A percentile compares a stretch with the other conserved stretches of the same genome.
phyloP scores from a whole-genome alignment of 208 protist genomes.

The Wallacemonas sp. region DNA sequence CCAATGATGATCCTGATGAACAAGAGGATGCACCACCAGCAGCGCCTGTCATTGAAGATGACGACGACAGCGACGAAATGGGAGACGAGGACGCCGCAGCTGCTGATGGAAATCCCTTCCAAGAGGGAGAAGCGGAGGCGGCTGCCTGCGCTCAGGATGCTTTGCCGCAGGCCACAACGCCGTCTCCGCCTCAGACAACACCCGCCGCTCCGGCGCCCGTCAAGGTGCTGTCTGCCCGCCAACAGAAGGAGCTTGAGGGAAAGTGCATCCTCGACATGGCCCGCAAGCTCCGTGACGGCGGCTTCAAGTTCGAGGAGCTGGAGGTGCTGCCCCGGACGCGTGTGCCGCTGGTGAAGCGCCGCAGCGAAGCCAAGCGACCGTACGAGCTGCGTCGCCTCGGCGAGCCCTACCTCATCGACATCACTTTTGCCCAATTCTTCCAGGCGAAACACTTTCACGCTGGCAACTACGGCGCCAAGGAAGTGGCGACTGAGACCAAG shows the following conservation, averaged over 20 bases:
- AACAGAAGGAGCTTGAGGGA: constrained; percentile 21
- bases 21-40: not conserved
- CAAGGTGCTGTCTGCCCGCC: not conserved
- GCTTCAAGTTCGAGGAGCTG: constrained; percentile 70
- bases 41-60: too few relatives aligned
- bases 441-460: not conserved
- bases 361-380: constrained; percentile 16
- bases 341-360: constrained; percentile 70
- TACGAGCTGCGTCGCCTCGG: constrained; percentile 12
- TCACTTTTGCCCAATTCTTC: constrained; percentile 17
- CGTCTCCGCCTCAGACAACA: not conserved
- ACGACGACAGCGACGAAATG: too few relatives aligned
- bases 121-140: too few relatives aligned
- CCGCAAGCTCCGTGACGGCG: constrained; percentile 35
- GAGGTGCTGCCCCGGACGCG: constrained; percentile 49
- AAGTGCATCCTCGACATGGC: constrained; percentile 23
- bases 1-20: too few relatives aligned
- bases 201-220: not conserved
- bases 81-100: too few relatives aligned
- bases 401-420: constrained; percentile 19
- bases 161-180: not conserved
- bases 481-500: not conserved
- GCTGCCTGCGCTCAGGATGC: not conserved
- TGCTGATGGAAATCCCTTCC: too few relatives aligned
- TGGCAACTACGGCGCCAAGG: not conserved